Conservation (phyloP, 805 yeast genomes). For the Starmera quercuum region DNA sequence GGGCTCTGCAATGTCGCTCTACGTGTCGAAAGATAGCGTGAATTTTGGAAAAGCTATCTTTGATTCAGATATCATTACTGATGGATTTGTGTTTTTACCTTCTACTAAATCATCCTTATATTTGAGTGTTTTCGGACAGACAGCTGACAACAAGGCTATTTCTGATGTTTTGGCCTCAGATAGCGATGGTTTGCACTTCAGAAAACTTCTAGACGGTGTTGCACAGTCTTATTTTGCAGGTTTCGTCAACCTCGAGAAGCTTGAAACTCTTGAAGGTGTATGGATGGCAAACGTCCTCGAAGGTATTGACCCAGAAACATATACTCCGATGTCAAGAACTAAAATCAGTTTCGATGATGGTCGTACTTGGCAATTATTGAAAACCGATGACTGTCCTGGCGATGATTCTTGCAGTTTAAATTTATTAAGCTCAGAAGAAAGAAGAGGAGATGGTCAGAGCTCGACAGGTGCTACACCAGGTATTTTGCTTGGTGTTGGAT, state of each 20-base stretch:
- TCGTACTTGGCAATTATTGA: conserved; percentile 24
- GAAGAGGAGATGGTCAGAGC: conserved; percentile 21
- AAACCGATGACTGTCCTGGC: conserved; percentile 20
- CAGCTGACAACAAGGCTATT: conserved; percentile 13
- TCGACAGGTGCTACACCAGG: conserved; percentile 35
- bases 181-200: conserved; percentile 43
- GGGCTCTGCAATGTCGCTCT: conserved; percentile 16
- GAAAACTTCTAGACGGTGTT: conserved; percentile 32
- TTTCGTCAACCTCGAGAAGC: conserved; percentile 27
- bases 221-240: conserved; percentile 23
- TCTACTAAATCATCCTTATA: conserved; percentile 35
- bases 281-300: conserved; percentile 41
- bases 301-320: conserved; percentile 11
- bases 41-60: conserved; percentile 27
- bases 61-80: conserved; percentile 11
- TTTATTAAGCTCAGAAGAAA: conserved; percentile 24
- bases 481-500: conserved; percentile 34
- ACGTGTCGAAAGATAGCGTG: conserved; percentile 25
- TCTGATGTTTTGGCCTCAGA: conserved; percentile 31
- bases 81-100: conserved; percentile 21
- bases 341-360: conserved; percentile 35
- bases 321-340: conserved; percentile 17
- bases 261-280: conserved; percentile 55
- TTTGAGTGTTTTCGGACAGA: conserved; percentile 23
- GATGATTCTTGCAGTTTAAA: conserved; percentile 25